Evolutionary conservation across 495 filamentous ascomycete genomes (phyloP).

Genomic region (Daldinia vernicosa): DNA sequence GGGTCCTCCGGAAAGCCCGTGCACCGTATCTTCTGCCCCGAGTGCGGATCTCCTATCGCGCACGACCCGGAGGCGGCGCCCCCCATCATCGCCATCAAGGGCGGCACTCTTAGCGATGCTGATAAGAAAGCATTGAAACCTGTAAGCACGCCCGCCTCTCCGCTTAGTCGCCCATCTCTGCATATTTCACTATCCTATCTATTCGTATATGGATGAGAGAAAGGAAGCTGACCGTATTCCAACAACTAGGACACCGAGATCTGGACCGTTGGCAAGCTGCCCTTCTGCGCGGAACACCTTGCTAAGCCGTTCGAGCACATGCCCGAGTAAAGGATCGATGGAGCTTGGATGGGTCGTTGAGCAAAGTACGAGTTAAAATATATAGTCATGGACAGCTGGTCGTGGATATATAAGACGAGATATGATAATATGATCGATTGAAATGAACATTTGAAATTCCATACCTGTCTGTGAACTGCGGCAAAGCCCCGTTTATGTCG

Average conservation of each 20-base stretch:
- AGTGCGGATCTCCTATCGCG: constrained; percentile 74
- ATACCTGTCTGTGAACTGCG: neutral
- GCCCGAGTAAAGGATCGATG: constrained; percentile 58
- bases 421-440: neutral
- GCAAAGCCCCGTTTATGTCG: too few relatives aligned
- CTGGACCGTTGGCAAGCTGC: constrained; percentile 73
- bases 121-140: constrained; percentile 75
- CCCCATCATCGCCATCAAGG: constrained; percentile 74
- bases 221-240: neutral
- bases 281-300: constrained; percentile 72
- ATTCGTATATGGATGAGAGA: neutral
- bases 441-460: neutral
- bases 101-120: constrained; percentile 66
- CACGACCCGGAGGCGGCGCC: constrained; percentile 74
- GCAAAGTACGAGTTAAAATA: neutral
- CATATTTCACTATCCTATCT: too few relatives aligned
- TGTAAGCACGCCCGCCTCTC: too few relatives aligned
- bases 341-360: neutral
- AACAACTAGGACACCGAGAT: constrained; percentile 68
- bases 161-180: too few relatives aligned
- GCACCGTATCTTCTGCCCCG: constrained; percentile 72
- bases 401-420: neutral
- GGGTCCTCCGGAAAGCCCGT: constrained; percentile 67
- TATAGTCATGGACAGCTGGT: neutral
- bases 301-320: constrained; percentile 68